These are phyloP conservation scores for Phtheirospermum japonicum DNA, from an alignment of 257 asterid species.

Conservation along the genomic window DNA sequence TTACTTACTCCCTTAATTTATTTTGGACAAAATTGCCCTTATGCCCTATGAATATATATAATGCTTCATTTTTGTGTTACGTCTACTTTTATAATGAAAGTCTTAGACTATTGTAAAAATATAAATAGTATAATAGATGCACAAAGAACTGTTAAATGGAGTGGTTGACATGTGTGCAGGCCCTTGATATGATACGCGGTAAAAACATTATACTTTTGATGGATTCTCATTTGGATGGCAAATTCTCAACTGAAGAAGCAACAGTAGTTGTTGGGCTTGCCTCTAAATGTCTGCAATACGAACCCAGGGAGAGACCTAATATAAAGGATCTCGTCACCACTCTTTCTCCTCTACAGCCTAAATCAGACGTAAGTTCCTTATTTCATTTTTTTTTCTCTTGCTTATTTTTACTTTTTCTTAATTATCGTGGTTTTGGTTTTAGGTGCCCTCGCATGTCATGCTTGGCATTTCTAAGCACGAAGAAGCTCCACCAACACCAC, in stretches of 20 bases:
- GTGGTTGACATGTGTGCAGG: conserved; percentile 41
- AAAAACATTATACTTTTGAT: conserved; percentile 72
- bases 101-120: no score
- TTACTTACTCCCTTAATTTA: background rate
- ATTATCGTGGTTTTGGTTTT: conserved; percentile 20
- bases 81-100: background rate
- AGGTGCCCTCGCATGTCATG: conserved; percentile 54
- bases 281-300: conserved; percentile 79
- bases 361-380: conserved; percentile 57
- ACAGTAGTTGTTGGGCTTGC: conserved; percentile 81
- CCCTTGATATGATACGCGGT: conserved; percentile 90
- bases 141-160: background rate
- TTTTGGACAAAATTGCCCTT: background rate
- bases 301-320: conserved; percentile 84
- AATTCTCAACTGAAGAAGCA: conserved; percentile 82
- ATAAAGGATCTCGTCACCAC: conserved; percentile 63
- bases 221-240: conserved; percentile 95
- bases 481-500: conserved; percentile 49
- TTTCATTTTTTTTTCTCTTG: background rate
- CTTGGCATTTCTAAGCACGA: conserved; percentile 51
- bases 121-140: background rate
- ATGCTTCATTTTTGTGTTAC: no score
- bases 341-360: conserved; percentile 71
- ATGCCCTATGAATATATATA: no score
- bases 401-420: background rate